phyloP scores from a whole-genome alignment of 306 rosid genomes.

The Glycine tomentella region DNA sequence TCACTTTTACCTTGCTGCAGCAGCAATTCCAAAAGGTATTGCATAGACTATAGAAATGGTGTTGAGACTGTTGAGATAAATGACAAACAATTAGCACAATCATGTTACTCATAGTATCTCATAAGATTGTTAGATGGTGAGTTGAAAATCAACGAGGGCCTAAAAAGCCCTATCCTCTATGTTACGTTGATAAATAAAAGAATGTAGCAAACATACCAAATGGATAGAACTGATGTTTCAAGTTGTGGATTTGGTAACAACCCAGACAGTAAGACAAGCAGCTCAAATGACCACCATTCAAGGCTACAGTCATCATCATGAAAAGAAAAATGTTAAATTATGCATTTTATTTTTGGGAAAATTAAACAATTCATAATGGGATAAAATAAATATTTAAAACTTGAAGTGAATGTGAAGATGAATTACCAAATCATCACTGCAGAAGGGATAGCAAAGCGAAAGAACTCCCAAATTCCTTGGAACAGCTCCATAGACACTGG shows the following conservation, averaged over 20 bases:
- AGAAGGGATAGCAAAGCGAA: slow-evolving; percentile 73
- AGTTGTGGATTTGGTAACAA: slow-evolving; percentile 85
- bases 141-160: neutral
- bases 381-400: too few species aligned
- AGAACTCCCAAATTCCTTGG: slow-evolving; percentile 61
- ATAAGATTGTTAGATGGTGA: neutral
- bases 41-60: slow-evolving; percentile 63
- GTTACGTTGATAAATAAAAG: neutral
- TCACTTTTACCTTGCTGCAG: slow-evolving; percentile 62
- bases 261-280: slow-evolving; percentile 69
- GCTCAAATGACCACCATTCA: slow-evolving; percentile 79
- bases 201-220: slow-evolving; percentile 57
- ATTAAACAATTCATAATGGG: too few species aligned
- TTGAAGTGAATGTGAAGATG: neutral
- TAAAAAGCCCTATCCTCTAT: neutral
- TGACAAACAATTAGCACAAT: slow-evolving; percentile 13
- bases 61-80: slow-evolving; percentile 57
- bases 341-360: neutral
- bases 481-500: slow-evolving; percentile 62
- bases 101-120: neutral
- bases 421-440: slow-evolving; percentile 76
- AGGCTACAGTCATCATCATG: slow-evolving; percentile 53
- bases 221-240: slow-evolving; percentile 79
- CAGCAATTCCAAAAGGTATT: slow-evolving; percentile 72
- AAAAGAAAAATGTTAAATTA: neutral